Conservation (phyloP, 768 basidiomycete genomes). For the Mycena olivaceomarginata region DNA sequence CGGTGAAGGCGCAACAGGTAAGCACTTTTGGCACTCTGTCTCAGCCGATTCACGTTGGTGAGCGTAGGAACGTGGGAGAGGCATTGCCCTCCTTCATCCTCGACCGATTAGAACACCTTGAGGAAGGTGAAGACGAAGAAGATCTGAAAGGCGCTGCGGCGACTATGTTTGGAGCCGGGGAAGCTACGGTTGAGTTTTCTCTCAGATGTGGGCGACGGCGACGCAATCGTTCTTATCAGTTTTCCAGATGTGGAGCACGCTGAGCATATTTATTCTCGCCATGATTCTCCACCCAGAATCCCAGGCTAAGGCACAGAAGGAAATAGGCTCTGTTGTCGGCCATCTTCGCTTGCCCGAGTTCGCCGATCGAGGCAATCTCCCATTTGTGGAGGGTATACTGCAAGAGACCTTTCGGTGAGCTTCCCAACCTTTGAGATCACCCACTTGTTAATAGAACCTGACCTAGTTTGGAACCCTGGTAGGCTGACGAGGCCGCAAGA, state of each 20-base stretch:
- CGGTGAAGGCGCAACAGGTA: not conserved
- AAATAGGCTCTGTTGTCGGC: slow-evolving; percentile 55
- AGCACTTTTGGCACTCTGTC: not conserved
- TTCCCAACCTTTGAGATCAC: not conserved
- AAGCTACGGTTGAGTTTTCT: slow-evolving; percentile 58
- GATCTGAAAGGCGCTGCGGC: slow-evolving; percentile 15
- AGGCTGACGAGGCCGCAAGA: not conserved
- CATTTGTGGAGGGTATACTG: slow-evolving; percentile 40
- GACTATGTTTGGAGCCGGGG: slow-evolving; percentile 33
- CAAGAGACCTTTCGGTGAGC: not conserved
- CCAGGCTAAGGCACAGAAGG: slow-evolving; percentile 53
- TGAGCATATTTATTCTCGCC: slow-evolving; percentile 50
- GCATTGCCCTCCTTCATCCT: slow-evolving; percentile 23
- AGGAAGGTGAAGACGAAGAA: not conserved
- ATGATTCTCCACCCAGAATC: slow-evolving; percentile 56
- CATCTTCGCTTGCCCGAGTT: slow-evolving; percentile 50
- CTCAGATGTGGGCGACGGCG: too few relatives aligned
- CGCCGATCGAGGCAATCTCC: slow-evolving; percentile 48
- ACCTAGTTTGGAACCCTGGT: slow-evolving; percentile 22
- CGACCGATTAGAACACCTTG: not conserved
- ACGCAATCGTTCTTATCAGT: not conserved
- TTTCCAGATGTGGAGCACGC: slow-evolving; percentile 11
- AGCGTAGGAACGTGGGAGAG: slow-evolving; percentile 3
- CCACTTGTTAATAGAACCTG: not conserved
- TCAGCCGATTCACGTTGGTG: not conserved